Percentiles rank a stretch among this genome's conserved stretches.
These are phyloP conservation scores for Cladosporium phlei DNA, from an alignment of 2,329 filamentous ascomycete species.

Conservation along the genomic window DNA sequence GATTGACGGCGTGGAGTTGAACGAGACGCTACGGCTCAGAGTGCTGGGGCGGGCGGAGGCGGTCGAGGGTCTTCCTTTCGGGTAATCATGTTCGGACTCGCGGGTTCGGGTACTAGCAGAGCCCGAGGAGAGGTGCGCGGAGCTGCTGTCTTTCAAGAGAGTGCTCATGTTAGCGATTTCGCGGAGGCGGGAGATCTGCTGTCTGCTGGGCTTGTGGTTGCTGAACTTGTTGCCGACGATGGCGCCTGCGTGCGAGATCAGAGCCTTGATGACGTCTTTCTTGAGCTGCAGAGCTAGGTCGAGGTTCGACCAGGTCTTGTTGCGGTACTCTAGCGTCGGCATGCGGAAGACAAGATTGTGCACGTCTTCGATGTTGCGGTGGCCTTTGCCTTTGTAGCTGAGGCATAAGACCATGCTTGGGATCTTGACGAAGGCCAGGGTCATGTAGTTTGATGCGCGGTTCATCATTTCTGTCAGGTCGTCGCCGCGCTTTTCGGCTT, in stretches of 20 bases:
- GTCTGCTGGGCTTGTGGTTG: conserved; percentile 74
- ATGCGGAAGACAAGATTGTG: conserved; percentile 97
- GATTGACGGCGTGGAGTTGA: conserved; percentile 20
- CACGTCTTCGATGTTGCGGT: conserved; percentile 92
- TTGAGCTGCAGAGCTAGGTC: conserved; percentile 90
- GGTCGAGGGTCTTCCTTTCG: conserved; percentile 25
- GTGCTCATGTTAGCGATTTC: conserved; percentile 78
- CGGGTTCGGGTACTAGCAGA: conserved; percentile 24
- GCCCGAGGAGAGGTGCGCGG: conserved; percentile 18
- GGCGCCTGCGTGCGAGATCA: conserved; percentile 91
- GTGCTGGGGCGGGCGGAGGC: conserved; percentile 26
- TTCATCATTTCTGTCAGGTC: conserved; percentile 96
- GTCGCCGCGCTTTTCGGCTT: conserved; percentile 65
- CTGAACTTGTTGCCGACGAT: conserved; percentile 98
- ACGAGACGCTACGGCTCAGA: conserved; percentile 23
- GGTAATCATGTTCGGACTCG: conserved; percentile 19
- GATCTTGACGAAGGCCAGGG: conserved; percentile 89
- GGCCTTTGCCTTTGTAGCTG: conserved; percentile 92
- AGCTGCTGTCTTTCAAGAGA: conserved; percentile 41
- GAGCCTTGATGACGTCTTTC: conserved; percentile 85
- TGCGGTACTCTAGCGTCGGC: conserved; percentile 89
- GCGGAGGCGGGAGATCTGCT: conserved; percentile 72
- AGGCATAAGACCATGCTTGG: conserved; percentile 92
- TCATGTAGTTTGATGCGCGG: conserved; percentile 95
- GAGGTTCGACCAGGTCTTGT: conserved; percentile 98